Percentiles rank a stretch among this genome's conserved stretches.
Conservation (phyloP, 2,329 filamentous ascomycete genomes). For the Ascochyta lentis region DNA sequence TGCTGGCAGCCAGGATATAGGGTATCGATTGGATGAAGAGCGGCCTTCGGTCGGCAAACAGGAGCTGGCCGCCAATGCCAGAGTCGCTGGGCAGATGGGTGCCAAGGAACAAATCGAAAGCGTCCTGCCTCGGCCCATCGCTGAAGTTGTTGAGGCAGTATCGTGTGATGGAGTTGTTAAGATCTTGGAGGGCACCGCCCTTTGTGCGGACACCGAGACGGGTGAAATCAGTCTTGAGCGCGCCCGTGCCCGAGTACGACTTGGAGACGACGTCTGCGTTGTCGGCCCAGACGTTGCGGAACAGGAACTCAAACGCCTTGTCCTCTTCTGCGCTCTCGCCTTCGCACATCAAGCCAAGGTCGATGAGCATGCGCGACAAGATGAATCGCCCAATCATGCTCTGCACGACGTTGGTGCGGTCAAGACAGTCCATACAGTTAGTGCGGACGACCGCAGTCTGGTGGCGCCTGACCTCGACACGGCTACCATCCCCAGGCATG, state of each 20-base stretch:
- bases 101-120: constrained; percentile 92
- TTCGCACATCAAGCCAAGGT: constrained; percentile 77
- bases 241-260: constrained; percentile 93
- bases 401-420: constrained; percentile 97
- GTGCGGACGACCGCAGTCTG: constrained; percentile 94
- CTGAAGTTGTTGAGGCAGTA: constrained; percentile 95
- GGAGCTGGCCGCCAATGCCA: constrained; percentile 71
- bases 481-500: constrained; percentile 75
- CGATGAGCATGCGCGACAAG: constrained; percentile 85
- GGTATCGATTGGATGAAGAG: constrained; percentile 91
- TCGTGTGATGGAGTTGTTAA: constrained; percentile 84
- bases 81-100: constrained; percentile 78
- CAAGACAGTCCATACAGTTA: constrained; percentile 99
- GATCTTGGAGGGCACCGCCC: constrained; percentile 82
- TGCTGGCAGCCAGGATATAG: constrained; percentile 83
- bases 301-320: constrained; percentile 82
- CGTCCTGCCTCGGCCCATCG: constrained; percentile 93
- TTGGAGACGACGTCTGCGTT: constrained; percentile 95
- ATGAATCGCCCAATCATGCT: constrained; percentile 94
- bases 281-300: constrained; percentile 98
- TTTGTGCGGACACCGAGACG: constrained; percentile 90
- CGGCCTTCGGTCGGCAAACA: constrained; percentile 86
- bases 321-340: constrained; percentile 84
- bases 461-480: constrained; percentile 77
- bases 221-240: constrained; percentile 97